Evolutionary conservation across 345 rosid species (phyloP).

Genomic region (Gossypium longicalyx): DNA sequence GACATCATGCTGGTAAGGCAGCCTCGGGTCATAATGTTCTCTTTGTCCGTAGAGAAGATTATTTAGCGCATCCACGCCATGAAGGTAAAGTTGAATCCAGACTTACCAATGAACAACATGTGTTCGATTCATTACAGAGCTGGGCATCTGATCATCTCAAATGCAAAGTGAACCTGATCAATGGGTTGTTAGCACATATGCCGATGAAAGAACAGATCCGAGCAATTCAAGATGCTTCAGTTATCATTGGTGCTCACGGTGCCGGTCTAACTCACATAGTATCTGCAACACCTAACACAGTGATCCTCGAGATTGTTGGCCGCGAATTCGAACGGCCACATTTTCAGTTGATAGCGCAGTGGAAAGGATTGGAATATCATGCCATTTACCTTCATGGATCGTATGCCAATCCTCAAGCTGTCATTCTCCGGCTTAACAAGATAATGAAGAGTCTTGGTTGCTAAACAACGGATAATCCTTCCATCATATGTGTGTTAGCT

Average conservation of each 20-base stretch:
- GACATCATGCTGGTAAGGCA: slow-evolving; percentile 48
- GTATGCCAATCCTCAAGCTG: slow-evolving; percentile 49
- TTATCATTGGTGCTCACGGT: slow-evolving; percentile 93
- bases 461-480: slow-evolving; percentile 35
- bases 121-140: slow-evolving; percentile 51
- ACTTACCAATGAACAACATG: slow-evolving; percentile 74
- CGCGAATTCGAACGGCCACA: slow-evolving; percentile 65
- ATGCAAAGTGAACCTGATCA: slow-evolving; percentile 72
- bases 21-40: slow-evolving; percentile 53
- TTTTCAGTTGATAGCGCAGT: slow-evolving; percentile 67
- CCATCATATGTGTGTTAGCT: background rate
- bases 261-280: slow-evolving; percentile 93
- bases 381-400: slow-evolving; percentile 67
- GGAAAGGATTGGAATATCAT: slow-evolving; percentile 95
- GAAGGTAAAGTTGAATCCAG: slow-evolving; percentile 74
- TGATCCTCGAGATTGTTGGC: slow-evolving; percentile 76
- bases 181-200: slow-evolving; percentile 91
- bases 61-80: slow-evolving; percentile 89
- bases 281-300: slow-evolving; percentile 76
- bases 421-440: slow-evolving; percentile 42
- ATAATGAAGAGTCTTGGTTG: slow-evolving; percentile 58
- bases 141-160: slow-evolving; percentile 53
- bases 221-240: slow-evolving; percentile 89
- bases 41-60: slow-evolving; percentile 84
- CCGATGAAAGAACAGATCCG: slow-evolving; percentile 78